A percentile compares a stretch with the other conserved stretches of the same genome.
These are phyloP conservation scores for Claviceps fusiformis DNA, from an alignment of 2,329 filamentous ascomycete species.

Conservation along the genomic window DNA sequence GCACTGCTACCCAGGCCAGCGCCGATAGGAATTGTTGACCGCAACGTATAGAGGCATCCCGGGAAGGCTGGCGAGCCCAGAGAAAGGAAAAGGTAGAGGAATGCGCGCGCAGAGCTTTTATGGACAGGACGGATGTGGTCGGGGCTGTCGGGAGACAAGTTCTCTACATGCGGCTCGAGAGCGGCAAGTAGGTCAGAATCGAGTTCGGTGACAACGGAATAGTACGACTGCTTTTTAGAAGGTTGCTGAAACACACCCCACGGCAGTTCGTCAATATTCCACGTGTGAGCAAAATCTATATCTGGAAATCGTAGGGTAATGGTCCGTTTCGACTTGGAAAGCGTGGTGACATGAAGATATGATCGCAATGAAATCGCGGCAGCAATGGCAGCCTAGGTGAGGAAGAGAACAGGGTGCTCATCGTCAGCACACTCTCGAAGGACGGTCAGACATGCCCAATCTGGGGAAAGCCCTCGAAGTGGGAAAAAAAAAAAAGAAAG, in stretches of 20 bases:
- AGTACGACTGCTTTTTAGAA: slow-evolving; percentile 87
- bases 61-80: slow-evolving; percentile 68
- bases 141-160: slow-evolving; percentile 52
- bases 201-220: slow-evolving; percentile 71
- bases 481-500: background rate
- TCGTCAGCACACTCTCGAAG: background rate
- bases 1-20: slow-evolving; percentile 87
- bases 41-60: slow-evolving; percentile 76
- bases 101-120: slow-evolving; percentile 65
- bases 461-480: background rate
- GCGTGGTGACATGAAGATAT: slow-evolving; percentile 87
- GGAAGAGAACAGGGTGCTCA: background rate
- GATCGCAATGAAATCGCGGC: slow-evolving; percentile 90
- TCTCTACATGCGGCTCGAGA: slow-evolving; percentile 63
- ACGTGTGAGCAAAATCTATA: slow-evolving; percentile 77
- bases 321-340: slow-evolving; percentile 82
- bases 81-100: slow-evolving; percentile 86
- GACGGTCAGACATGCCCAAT: background rate
- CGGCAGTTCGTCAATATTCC: slow-evolving; percentile 85
- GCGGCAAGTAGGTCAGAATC: slow-evolving; percentile 72
- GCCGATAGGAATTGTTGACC: slow-evolving; percentile 86
- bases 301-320: slow-evolving; percentile 84
- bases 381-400: slow-evolving; percentile 66
- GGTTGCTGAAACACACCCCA: slow-evolving; percentile 72
- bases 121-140: slow-evolving; percentile 73